Conservation (phyloP, 345 rosid genomes). For the Jatropha curcas region DNA sequence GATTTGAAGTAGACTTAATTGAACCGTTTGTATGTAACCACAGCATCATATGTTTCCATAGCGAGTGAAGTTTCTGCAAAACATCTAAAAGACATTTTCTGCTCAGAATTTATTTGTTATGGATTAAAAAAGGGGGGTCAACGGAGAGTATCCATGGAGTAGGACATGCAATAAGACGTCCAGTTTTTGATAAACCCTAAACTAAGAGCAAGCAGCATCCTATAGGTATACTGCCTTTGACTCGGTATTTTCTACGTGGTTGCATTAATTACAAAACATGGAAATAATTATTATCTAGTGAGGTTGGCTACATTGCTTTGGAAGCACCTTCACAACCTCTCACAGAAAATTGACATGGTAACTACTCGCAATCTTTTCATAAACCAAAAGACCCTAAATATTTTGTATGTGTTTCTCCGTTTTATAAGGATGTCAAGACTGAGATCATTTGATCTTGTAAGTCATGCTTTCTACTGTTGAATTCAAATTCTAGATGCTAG, state of each 20-base stretch:
- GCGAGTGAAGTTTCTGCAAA: conserved; percentile 56
- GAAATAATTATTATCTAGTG: background rate
- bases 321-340: background rate
- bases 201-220: background rate
- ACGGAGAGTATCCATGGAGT: background rate
- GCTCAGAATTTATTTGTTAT: background rate
- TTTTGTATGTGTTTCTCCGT: background rate
- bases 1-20: conserved; percentile 14
- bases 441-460: background rate
- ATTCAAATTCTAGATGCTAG: background rate
- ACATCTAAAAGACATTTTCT: conserved; percentile 44
- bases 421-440: background rate
- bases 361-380: no score
- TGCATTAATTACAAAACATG: background rate
- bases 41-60: conserved; percentile 70
- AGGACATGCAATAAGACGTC: background rate
- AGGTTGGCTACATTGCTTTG: background rate
- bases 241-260: background rate
- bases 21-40: conserved; percentile 46
- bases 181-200: background rate
- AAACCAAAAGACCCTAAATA: no score
- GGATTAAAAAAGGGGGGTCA: no score
- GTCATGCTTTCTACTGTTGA: background rate
- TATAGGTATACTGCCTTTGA: background rate
- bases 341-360: no score